A percentile compares a stretch with the other conserved stretches of the same genome.
Evolutionary conservation across 306 rosid genomes (phyloP).

Genomic region (Biancaea sappan): DNA sequence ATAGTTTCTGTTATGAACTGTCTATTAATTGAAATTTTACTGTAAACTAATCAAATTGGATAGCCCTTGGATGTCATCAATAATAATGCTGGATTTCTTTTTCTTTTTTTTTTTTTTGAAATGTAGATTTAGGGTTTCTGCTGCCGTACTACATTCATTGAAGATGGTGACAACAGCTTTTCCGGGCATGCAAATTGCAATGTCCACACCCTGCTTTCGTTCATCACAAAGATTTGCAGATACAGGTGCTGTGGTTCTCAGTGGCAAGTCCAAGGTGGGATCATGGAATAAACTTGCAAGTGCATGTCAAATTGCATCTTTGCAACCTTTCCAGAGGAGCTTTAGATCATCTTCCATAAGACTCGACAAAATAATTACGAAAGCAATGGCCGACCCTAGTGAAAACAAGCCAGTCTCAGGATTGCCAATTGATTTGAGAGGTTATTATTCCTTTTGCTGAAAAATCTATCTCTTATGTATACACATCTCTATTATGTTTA

Average conservation of each 20-base stretch:
- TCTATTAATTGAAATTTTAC: neutral
- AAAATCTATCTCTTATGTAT: too few species aligned
- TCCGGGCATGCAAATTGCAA: conserved; percentile 67
- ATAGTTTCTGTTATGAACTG: neutral
- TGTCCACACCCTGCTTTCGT: conserved; percentile 52
- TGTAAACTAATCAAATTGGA: neutral
- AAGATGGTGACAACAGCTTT: conserved; percentile 72
- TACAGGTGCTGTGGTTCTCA: conserved; percentile 39
- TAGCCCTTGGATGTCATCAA: neutral
- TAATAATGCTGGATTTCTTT: too few species aligned
- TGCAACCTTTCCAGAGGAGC: conserved; percentile 43
- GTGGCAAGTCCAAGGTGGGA: conserved; percentile 42
- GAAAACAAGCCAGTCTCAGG: conserved; percentile 62
- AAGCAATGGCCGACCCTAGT: conserved; percentile 61
- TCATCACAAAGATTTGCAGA: conserved; percentile 48
- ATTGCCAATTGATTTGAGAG: conserved; percentile 84
- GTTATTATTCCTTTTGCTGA: conserved; percentile 33
- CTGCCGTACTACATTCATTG: conserved; percentile 37
- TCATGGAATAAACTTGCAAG: conserved; percentile 67
- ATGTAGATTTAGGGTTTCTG: conserved; percentile 40
- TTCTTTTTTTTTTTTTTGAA: too few species aligned
- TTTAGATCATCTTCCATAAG: conserved; percentile 42
- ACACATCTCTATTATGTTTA: conserved; percentile 3
- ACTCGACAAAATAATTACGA: conserved; percentile 51
- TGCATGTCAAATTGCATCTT: conserved; percentile 56